phyloP scores from a whole-genome alignment of 1,284 basidiomycete species.

The Tetrapyrgos nigripes region DNA sequence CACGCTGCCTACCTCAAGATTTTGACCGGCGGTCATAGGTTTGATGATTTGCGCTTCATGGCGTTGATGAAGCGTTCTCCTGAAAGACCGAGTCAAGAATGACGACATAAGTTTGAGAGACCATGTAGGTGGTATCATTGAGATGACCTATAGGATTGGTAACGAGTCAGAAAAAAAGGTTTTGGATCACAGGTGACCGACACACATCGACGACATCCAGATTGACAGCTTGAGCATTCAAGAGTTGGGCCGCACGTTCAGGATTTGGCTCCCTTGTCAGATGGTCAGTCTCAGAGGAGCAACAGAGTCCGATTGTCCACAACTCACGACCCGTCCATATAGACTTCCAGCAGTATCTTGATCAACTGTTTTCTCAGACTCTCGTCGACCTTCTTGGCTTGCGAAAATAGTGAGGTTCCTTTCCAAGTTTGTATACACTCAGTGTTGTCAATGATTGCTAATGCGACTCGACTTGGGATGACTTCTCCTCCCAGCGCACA shows the following conservation, averaged over 20 bases:
- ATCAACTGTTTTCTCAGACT: slow-evolving; percentile 62
- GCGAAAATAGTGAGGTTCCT: slow-evolving; percentile 20
- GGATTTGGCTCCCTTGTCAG: slow-evolving; percentile 49
- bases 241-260: slow-evolving; percentile 65
- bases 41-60: slow-evolving; percentile 80
- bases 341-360: slow-evolving; percentile 78
- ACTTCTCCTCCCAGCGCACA: slow-evolving; percentile 79
- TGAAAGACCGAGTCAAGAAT: slow-evolving; percentile 81
- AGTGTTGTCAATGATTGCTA: slow-evolving; percentile 51
- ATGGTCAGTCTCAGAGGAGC: neutral
- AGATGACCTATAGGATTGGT: slow-evolving; percentile 60
- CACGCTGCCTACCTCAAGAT: slow-evolving; percentile 56
- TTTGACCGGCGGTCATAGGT: slow-evolving; percentile 72
- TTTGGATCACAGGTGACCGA: slow-evolving; percentile 15
- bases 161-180: slow-evolving; percentile 3
- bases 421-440: slow-evolving; percentile 15
- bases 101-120: slow-evolving; percentile 73
- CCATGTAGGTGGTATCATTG: slow-evolving; percentile 78
- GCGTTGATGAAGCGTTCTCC: slow-evolving; percentile 73
- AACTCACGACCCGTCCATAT: slow-evolving; percentile 68
- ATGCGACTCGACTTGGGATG: slow-evolving; percentile 65
- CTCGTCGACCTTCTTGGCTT: slow-evolving; percentile 54
- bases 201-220: slow-evolving; percentile 80
- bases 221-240: slow-evolving; percentile 82
- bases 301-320: slow-evolving; percentile 4